Base-by-base conservation (phyloP, 140 eudicot species). In the Ambrosia hybrid region DNA sequence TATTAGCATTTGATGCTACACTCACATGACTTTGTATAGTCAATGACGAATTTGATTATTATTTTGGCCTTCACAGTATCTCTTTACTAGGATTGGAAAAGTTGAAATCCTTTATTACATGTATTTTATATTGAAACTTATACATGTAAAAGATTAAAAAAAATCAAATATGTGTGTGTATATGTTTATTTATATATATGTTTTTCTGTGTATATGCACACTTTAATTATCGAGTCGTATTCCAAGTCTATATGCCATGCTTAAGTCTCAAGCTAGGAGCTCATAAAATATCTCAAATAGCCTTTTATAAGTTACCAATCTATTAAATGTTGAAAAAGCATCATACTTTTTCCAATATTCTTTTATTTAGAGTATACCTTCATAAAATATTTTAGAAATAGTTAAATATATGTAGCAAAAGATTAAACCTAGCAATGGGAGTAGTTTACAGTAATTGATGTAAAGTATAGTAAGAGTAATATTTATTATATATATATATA, bases 1-100 rank as follows among this genome's bases (percentile, higher is more conserved):
- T 73, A 78, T 73, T 78, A 73, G 78, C 41, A 78, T 72, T 72
- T 78, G 83, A 72, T 78, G 78, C 83, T 72, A 72, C 53, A 65
- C 53, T 69, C 82, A 71, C 57, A 72, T 72, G 65, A 38, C 14
- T 55, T 51, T 78, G 78, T 66, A 51, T 73, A 46, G 74, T 78
- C 70, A 73, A 65, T 65, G 30, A 57, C 12, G 30, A 33, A 17
- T 65, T 65, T 49, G 70, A 78, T 72, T 73, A 66, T 38, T 57
- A 38, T 46, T 4, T 59, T 64, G 26, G 53, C 63, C 13, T 65
- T 14, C 60, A 56, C 10, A 56, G n/a, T 61, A 60, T 26, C 37
- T 61, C 12, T 68, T 7, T 36, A 55, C 51, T 65, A 53, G 21
- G 34, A 39, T 49, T 16, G 51, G 5, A 37, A 37, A 62, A 62